Evolutionary conservation across 257 asterid species (phyloP).

Genomic region (Gentiana straminea): DNA sequence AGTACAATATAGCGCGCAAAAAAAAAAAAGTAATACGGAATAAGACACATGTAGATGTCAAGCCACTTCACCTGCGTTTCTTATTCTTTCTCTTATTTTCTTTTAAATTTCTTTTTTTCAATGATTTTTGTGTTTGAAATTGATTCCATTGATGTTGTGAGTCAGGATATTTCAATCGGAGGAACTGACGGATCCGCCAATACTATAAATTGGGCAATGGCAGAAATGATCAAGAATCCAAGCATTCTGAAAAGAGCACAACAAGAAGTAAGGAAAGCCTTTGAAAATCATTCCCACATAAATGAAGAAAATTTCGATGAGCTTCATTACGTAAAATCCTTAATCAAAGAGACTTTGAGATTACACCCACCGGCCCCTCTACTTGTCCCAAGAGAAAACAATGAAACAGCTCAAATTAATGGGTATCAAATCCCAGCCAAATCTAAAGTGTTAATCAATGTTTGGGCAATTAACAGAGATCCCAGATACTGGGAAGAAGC

Average conservation of each 20-base stretch:
- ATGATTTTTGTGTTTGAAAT: no score
- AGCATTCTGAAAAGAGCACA: background rate
- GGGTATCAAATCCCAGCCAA: background rate
- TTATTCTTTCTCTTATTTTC: no score
- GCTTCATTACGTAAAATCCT: constrained; percentile 3
- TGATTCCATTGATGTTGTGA: no score
- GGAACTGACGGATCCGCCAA: constrained; percentile 3
- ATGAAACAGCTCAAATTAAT: background rate
- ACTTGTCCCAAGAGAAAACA: constrained; percentile 4
- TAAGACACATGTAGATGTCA: no score
- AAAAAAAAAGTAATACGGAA: no score
- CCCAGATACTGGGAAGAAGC: background rate
- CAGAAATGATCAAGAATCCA: constrained; percentile 1
- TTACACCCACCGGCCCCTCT: constrained; percentile 4
- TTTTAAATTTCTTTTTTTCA: no score
- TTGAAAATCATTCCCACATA: background rate
- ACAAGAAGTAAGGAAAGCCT: constrained; percentile 1
- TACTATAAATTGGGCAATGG: background rate
- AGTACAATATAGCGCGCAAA: no score
- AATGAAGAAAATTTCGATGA: background rate
- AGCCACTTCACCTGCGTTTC: no score
- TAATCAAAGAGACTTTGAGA: constrained; percentile 7
- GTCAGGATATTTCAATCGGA: constrained; percentile 1
- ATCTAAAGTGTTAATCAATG: background rate
- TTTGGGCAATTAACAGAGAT: background rate